Conservation (phyloP, 2,329 filamentous ascomycete species). For the Trichoderma semiorbis region DNA sequence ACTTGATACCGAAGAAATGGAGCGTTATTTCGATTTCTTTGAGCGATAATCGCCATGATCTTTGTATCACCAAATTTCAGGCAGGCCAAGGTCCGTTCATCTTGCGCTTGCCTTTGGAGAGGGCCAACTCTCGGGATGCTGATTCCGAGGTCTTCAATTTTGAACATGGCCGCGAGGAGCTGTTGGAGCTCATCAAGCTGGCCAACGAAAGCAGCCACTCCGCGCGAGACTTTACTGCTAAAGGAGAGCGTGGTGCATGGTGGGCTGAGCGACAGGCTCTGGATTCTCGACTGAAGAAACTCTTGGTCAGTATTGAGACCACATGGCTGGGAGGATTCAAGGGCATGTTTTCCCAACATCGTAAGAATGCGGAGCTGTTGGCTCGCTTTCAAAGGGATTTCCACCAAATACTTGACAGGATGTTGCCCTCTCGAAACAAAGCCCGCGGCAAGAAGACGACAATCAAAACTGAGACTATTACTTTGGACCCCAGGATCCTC, state of each 20-base stretch:
- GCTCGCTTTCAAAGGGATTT: conserved; percentile 75
- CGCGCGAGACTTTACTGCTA: conserved; percentile 65
- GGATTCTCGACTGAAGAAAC: conserved; percentile 70
- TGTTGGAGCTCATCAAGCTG: conserved; percentile 75
- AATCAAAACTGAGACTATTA: conserved; percentile 38
- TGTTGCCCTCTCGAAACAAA: conserved; percentile 77
- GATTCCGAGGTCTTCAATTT: conserved; percentile 81
- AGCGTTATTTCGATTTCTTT: conserved; percentile 81
- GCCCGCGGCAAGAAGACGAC: conserved; percentile 53
- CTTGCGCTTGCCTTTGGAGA: conserved; percentile 77
- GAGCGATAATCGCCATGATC: conserved; percentile 76
- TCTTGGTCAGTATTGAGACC: conserved; percentile 82
- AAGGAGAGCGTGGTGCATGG: conserved; percentile 78
- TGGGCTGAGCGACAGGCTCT: conserved; percentile 82
- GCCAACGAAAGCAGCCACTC: conserved; percentile 82
- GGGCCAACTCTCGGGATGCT: conserved; percentile 75
- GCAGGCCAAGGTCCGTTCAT: conserved; percentile 76
- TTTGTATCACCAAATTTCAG: conserved; percentile 84
- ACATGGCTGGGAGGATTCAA: conserved; percentile 95
- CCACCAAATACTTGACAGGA: conserved; percentile 72
- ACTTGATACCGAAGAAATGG: conserved; percentile 81
- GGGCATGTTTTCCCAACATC: conserved; percentile 81
- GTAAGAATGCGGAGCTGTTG: conserved; percentile 60
- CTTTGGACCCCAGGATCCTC: conserved; percentile 61
- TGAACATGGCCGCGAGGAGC: conserved; percentile 71